These are phyloP conservation scores for Cyberlindnera meyerae DNA, from an alignment of 805 yeast species.

Conservation along the genomic window DNA sequence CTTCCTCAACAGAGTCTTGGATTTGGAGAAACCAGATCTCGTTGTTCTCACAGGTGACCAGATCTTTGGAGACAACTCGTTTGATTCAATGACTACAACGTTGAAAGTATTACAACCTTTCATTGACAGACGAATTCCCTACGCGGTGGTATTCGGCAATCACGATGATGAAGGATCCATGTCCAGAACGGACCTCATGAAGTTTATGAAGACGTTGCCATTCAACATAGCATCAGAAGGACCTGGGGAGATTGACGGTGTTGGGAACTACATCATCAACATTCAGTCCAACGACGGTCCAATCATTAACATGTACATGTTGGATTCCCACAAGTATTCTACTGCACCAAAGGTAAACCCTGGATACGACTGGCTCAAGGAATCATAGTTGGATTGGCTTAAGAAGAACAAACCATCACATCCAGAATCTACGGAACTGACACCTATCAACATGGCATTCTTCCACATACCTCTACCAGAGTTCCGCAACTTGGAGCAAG, in stretches of 20 bases:
- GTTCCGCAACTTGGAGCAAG: slow-evolving; percentile 45
- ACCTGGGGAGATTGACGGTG: slow-evolving; percentile 67
- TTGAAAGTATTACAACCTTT: slow-evolving; percentile 72
- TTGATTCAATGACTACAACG: slow-evolving; percentile 80
- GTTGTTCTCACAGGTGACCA: slow-evolving; percentile 92
- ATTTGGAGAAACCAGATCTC: slow-evolving; percentile 74
- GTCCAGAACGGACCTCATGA: slow-evolving; percentile 55
- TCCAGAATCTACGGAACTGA: slow-evolving; percentile 19
- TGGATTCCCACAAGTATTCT: slow-evolving; percentile 82
- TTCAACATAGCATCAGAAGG: slow-evolving; percentile 60
- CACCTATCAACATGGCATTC: slow-evolving; percentile 75
- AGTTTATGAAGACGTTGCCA: slow-evolving; percentile 54
- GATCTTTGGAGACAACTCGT: slow-evolving; percentile 71
- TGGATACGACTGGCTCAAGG: slow-evolving; percentile 85
- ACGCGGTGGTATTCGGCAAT: slow-evolving; percentile 83
- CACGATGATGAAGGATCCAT: slow-evolving; percentile 89
- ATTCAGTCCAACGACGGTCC: slow-evolving; percentile 37
- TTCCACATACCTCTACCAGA: slow-evolving; percentile 95
- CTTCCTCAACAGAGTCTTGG: slow-evolving; percentile 61
- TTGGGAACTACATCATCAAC: slow-evolving; percentile 69
- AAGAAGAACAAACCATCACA: slow-evolving; percentile 28
- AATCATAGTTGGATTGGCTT: slow-evolving; percentile 58
- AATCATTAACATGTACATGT: slow-evolving; percentile 59
- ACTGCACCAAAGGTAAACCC: slow-evolving; percentile 58
- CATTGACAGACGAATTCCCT: slow-evolving; percentile 66